Conservation (phyloP, 2,329 filamentous ascomycete species). For the Rugonectria rugulosa region DNA sequence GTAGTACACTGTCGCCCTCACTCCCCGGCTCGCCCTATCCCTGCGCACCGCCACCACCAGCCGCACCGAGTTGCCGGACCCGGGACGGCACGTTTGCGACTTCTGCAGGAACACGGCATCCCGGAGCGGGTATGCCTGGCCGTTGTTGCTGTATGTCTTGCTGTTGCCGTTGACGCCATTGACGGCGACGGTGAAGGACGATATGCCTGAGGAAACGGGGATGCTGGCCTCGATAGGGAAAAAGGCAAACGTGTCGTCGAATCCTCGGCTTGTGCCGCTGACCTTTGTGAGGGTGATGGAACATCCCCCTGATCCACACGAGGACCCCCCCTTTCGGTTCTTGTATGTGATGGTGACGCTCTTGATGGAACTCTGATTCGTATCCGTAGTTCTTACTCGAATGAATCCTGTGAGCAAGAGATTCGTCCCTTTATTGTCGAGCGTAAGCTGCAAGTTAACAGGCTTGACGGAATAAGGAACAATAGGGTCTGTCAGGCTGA, state of each 20-base stretch:
- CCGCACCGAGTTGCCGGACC: slow-evolving; percentile 51
- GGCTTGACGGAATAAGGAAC: slow-evolving; percentile 67
- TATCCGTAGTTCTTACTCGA: slow-evolving; percentile 61
- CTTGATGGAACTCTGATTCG: slow-evolving; percentile 51
- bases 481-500: slow-evolving; percentile 60
- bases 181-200: slow-evolving; percentile 65
- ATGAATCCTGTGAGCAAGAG: slow-evolving; percentile 63
- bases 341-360: slow-evolving; percentile 63
- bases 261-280: slow-evolving; percentile 53
- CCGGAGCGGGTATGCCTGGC: slow-evolving; percentile 60
- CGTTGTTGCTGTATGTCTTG: slow-evolving; percentile 63
- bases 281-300: slow-evolving; percentile 57
- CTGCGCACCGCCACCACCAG: slow-evolving; percentile 59
- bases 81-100: slow-evolving; percentile 63
- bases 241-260: slow-evolving; percentile 68
- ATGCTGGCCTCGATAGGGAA: slow-evolving; percentile 60
- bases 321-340: slow-evolving; percentile 57
- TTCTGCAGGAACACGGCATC: slow-evolving; percentile 63
- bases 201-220: slow-evolving; percentile 64
- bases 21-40: slow-evolving; percentile 51
- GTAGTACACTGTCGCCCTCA: slow-evolving; percentile 53
- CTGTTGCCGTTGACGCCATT: slow-evolving; percentile 56
- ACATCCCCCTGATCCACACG: slow-evolving; percentile 53
- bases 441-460: slow-evolving; percentile 61
- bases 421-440: slow-evolving; percentile 56